phyloP scores from a whole-genome alignment of 2,329 filamentous ascomycete species.

The Exophiala spinifera region DNA sequence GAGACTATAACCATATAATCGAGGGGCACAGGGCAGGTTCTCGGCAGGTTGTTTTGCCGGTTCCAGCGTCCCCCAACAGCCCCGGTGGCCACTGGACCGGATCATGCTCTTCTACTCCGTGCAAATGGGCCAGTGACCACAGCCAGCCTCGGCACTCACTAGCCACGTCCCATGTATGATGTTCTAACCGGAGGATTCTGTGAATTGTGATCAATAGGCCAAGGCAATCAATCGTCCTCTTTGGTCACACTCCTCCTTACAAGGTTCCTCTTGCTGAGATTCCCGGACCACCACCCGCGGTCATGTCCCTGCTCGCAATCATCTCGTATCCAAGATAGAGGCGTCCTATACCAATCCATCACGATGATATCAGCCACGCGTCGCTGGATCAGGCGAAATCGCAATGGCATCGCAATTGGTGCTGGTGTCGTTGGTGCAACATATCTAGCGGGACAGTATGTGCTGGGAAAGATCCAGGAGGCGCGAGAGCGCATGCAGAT shows the following conservation, averaged over 20 bases:
- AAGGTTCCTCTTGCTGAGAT: not conserved
- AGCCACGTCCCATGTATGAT: slow-evolving; percentile 1
- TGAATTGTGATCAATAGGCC: slow-evolving; percentile 11
- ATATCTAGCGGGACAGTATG: slow-evolving; percentile 90
- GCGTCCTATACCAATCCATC: slow-evolving; percentile 46
- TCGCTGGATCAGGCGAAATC: slow-evolving; percentile 89
- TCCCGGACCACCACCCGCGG: slow-evolving; percentile 11
- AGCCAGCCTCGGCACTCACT: not conserved
- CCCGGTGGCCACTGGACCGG: no score
- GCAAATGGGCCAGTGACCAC: no score
- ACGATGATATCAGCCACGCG: slow-evolving; percentile 69
- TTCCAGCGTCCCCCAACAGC: no score
- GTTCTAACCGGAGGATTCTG: not conserved
- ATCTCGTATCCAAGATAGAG: slow-evolving; percentile 21
- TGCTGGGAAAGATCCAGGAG: slow-evolving; percentile 84
- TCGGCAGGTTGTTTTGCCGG: not conserved
- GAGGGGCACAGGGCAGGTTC: not conserved
- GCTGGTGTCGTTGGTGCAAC: slow-evolving; percentile 83
- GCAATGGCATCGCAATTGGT: slow-evolving; percentile 83
- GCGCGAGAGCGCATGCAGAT: slow-evolving; percentile 94
- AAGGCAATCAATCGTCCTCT: not conserved
- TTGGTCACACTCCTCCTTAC: no score
- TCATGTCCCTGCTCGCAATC: slow-evolving; percentile 19
- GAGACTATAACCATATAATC: not conserved
- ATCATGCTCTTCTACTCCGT: no score